Conservation (phyloP, 495 filamentous ascomycete species). For the Aspergillus indologenus region DNA sequence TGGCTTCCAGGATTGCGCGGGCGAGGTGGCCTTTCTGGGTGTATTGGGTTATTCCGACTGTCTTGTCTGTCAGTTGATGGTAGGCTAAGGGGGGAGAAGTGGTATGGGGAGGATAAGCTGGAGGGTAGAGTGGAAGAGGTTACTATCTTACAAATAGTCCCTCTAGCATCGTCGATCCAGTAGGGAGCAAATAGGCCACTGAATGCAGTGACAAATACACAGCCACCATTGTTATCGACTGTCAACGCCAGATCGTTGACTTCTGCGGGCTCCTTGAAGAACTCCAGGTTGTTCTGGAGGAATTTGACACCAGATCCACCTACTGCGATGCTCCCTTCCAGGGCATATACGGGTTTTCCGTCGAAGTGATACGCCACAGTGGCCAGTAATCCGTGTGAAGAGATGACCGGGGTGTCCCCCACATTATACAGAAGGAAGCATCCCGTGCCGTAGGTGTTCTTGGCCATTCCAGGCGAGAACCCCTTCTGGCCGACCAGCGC, state of each 20-base stretch:
- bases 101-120: background rate
- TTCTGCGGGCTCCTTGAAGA: slow-evolving; percentile 69
- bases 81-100: background rate
- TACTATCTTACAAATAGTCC: slow-evolving; percentile 76
- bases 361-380: slow-evolving; percentile 81
- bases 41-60: slow-evolving; percentile 87
- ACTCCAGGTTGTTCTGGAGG: slow-evolving; percentile 79
- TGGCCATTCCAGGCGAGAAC: slow-evolving; percentile 83
- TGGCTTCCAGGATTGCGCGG: slow-evolving; percentile 88
- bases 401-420: slow-evolving; percentile 84
- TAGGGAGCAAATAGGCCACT: slow-evolving; percentile 94
- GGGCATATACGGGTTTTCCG: slow-evolving; percentile 75
- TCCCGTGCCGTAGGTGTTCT: slow-evolving; percentile 96
- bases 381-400: slow-evolving; percentile 81
- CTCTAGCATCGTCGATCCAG: slow-evolving; percentile 95
- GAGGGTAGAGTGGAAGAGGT: slow-evolving; percentile 1
- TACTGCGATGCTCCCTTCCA: slow-evolving; percentile 94
- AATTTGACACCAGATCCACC: slow-evolving; percentile 89
- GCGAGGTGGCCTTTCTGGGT: slow-evolving; percentile 90
- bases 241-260: slow-evolving; percentile 77
- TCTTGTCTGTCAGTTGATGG: slow-evolving; percentile 3
- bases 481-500: slow-evolving; percentile 91
- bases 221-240: slow-evolving; percentile 84
- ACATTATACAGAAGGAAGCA: slow-evolving; percentile 96
- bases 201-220: slow-evolving; percentile 94